A percentile compares a stretch with the other conserved stretches of the same genome.
Conservation (phyloP, 176 grass and related monocot genomes). For the Puya raimondii region DNA sequence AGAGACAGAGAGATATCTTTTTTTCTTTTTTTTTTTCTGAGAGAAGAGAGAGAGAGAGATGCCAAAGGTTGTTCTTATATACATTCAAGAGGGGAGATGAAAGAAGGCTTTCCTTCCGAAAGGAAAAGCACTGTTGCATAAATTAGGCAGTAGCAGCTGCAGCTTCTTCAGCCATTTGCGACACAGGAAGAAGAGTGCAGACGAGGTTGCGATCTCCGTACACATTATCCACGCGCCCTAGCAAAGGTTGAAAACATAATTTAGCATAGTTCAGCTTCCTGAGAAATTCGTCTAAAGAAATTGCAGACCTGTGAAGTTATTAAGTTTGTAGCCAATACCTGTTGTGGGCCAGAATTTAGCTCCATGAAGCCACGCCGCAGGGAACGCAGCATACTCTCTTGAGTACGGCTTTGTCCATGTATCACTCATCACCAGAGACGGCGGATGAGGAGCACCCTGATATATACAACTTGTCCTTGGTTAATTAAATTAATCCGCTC, state of each 20-base stretch:
- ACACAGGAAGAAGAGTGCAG: conserved; percentile 75
- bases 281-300: not conserved
- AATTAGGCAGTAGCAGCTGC: conserved; percentile 76
- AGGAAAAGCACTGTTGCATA: conserved; percentile 13
- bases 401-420: conserved; percentile 93
- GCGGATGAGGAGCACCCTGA: conserved; percentile 90
- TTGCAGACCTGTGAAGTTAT: not conserved
- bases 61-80: conserved; percentile 38
- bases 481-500: no score
- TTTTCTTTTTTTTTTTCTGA: no score
- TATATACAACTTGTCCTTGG: not conserved
- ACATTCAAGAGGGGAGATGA: conserved; percentile 46
- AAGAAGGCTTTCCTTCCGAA: conserved; percentile 26
- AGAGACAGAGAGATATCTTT: conserved; percentile 37
- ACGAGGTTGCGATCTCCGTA: conserved; percentile 94
- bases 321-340: conserved; percentile 30
- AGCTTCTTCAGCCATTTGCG: conserved; percentile 81
- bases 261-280: not conserved
- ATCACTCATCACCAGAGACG: conserved; percentile 75
- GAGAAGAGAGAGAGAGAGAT: conserved; percentile 29
- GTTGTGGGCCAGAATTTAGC: conserved; percentile 98
- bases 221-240: conserved; percentile 95
- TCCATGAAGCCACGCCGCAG: conserved; percentile 79
- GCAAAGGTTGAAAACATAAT: conserved; percentile 2
- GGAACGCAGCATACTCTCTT: conserved; percentile 89